Evolutionary conservation across 202 grass and related monocot genomes (phyloP).

Genomic region (Digitaria exilis): DNA sequence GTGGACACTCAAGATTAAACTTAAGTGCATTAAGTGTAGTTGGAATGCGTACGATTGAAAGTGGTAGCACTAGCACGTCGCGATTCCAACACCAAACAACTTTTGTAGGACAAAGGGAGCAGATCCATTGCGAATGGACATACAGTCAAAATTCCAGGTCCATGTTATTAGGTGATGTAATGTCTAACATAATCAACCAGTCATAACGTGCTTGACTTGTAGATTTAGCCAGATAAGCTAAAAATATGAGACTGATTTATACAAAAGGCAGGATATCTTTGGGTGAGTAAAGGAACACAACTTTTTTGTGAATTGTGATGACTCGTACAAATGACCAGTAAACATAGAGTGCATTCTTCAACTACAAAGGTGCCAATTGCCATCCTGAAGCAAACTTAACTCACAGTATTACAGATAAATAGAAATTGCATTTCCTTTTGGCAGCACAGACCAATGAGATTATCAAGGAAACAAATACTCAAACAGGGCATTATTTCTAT

Average conservation of each 20-base stretch:
- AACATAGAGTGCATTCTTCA: background rate
- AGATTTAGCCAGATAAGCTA: background rate
- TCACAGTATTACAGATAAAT: too few relatives aligned
- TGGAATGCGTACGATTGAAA: too few relatives aligned
- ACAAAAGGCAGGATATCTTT: background rate
- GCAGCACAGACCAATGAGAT: background rate
- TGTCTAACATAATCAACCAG: background rate
- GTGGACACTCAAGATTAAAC: background rate
- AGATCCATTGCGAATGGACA: background rate
- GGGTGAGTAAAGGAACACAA: background rate
- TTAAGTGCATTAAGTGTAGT: too few relatives aligned
- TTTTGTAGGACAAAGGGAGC: background rate
- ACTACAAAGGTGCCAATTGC: background rate
- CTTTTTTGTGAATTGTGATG: too few relatives aligned
- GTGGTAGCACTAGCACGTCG: too few relatives aligned
- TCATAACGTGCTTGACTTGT: background rate
- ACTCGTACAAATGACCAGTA: background rate
- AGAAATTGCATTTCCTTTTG: background rate
- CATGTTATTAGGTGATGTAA: background rate
- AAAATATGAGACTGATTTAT: background rate
- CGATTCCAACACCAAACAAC: slow-evolving; percentile 26
- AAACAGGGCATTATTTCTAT: background rate
- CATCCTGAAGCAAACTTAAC: background rate
- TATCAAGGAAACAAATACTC: background rate
- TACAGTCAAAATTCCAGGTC: background rate